phyloP scores from a whole-genome alignment of 306 rosid species.

The Mimosa bimucronata region DNA sequence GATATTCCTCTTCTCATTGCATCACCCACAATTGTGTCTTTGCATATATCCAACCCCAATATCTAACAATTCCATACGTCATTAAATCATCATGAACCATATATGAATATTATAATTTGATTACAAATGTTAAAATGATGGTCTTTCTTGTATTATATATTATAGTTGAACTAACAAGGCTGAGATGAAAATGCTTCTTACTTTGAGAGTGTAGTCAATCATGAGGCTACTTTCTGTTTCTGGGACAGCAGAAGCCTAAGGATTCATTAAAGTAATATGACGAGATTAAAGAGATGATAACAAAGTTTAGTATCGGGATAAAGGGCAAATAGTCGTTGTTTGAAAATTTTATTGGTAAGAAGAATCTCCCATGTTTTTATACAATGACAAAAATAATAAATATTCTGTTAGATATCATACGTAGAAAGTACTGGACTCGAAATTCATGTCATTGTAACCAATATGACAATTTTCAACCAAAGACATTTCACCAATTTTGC shows the following conservation, averaged over 20 bases:
- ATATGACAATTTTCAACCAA: no score
- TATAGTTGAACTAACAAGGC: no score
- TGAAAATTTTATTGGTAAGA: no score
- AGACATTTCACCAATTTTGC: no score
- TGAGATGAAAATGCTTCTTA: conserved; percentile 25
- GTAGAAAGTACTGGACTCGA: no score
- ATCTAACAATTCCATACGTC: conserved; percentile 38
- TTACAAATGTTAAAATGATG: neutral
- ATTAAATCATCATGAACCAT: neutral
- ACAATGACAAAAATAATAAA: no score
- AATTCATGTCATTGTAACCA: no score
- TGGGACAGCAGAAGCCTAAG: conserved; percentile 56
- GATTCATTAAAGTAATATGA: conserved; percentile 1
- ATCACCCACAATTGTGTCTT: conserved; percentile 59
- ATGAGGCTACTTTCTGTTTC: conserved; percentile 53
- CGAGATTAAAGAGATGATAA: neutral
- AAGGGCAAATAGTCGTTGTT: no score
- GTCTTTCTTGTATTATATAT: no score
- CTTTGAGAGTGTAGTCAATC: conserved; percentile 59
- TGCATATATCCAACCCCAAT: conserved; percentile 58
- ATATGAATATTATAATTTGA: neutral
- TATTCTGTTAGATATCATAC: no score
- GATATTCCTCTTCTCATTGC: conserved; percentile 58
- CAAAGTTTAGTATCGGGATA: no score
- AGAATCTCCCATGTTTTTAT: no score